Conservation (phyloP, 1,284 basidiomycete species). For the Cutaneotrichosporon cutaneum region DNA sequence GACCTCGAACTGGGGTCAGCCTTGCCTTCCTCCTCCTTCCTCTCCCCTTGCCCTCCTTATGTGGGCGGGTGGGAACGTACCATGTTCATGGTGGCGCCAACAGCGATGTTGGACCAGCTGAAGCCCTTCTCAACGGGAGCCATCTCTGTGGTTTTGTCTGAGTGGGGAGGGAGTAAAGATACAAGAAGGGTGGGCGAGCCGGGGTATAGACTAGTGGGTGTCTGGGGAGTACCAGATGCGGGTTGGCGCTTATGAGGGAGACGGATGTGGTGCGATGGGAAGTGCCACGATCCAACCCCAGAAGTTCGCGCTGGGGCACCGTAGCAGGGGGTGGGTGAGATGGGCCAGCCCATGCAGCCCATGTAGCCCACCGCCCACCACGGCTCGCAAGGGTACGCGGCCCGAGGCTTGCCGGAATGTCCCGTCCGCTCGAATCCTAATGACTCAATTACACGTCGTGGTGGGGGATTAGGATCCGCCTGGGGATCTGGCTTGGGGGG, state of each 20-base stretch:
- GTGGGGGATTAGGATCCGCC: too few species aligned
- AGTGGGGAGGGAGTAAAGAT: neutral
- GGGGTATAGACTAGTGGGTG: constrained; percentile 5
- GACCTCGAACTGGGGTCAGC: constrained; percentile 60
- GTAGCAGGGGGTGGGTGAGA: neutral
- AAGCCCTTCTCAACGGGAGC: constrained; percentile 75
- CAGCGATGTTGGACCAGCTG: constrained; percentile 98
- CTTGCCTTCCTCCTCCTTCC: too few species aligned
- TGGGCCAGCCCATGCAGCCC: too few species aligned
- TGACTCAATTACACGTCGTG: too few species aligned
- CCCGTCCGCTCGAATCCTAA: neutral
- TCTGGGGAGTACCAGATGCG: neutral
- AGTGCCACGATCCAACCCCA: constrained; percentile 6
- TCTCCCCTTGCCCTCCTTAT: neutral
- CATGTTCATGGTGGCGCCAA: constrained; percentile 97
- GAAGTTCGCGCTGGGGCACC: constrained; percentile 1
- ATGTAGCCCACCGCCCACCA: too few species aligned
- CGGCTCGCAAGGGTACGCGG: too few species aligned
- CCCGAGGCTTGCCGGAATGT: neutral
- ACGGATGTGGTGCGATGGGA: neutral
- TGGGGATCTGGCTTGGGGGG: too few species aligned
- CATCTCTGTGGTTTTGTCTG: constrained; percentile 46
- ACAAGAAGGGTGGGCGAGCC: neutral
- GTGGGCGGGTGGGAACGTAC: constrained; percentile 53
- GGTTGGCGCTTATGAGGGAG: neutral